phyloP scores from a whole-genome alignment of 1,139 yeast genomes.

The Geotrichum fermentans region DNA sequence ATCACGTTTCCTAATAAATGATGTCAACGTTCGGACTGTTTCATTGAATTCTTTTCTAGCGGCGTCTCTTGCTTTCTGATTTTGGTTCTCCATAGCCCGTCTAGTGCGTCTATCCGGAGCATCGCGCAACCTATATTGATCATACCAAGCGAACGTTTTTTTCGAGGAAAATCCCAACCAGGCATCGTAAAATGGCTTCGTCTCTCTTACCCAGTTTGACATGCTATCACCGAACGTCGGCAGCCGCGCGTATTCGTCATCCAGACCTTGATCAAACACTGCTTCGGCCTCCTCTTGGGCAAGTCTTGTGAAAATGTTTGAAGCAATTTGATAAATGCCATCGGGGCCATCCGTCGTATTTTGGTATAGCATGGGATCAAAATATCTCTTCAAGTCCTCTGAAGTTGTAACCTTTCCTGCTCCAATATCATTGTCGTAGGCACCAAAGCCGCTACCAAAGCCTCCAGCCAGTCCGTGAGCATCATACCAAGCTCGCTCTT shows the following conservation, averaged over 20 bases:
- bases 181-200: slow-evolving; percentile 63
- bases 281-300: slow-evolving; percentile 78
- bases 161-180: slow-evolving; percentile 75
- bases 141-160: slow-evolving; percentile 82
- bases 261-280: slow-evolving; percentile 45
- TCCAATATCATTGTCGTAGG: slow-evolving; percentile 11
- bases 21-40: slow-evolving; percentile 65
- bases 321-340: slow-evolving; percentile 66
- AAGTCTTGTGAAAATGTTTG: slow-evolving; percentile 62
- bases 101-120: slow-evolving; percentile 87
- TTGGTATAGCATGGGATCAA: slow-evolving; percentile 64
- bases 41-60: slow-evolving; percentile 84
- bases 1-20: slow-evolving; percentile 72
- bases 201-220: slow-evolving; percentile 52
- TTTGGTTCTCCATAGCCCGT: slow-evolving; percentile 84
- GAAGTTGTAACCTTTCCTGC: slow-evolving; percentile 50
- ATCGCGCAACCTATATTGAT: slow-evolving; percentile 73
- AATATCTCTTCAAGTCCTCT: slow-evolving; percentile 67
- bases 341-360: slow-evolving; percentile 51
- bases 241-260: slow-evolving; percentile 36
- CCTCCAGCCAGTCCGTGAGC: slow-evolving; percentile 56
- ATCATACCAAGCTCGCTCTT: slow-evolving; percentile 95
- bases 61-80: slow-evolving; percentile 72
- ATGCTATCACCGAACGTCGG: slow-evolving; percentile 72
- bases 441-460: slow-evolving; percentile 41